Evolutionary conservation across 2,329 filamentous ascomycete species (phyloP), one percentile per base, ranked within the genome.

Genomic region (Colletotrichum filicis): DNA sequence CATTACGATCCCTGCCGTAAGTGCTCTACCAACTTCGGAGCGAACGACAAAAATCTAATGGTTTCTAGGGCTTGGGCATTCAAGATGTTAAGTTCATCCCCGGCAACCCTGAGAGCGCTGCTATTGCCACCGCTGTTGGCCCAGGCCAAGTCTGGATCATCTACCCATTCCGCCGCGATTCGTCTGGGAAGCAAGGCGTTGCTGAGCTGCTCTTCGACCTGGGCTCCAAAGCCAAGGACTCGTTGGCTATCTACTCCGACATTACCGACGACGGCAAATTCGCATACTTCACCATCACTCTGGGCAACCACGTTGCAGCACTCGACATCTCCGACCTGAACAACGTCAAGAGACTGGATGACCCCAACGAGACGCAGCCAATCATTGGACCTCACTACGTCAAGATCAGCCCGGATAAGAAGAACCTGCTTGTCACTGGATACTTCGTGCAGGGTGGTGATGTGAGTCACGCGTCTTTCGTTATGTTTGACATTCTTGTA

Each of bases 61-160:
- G 16, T 19, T 7, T 62, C 30, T n/a, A 84, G 81, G 88, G 89
- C 46, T 84, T 85, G 53, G 90, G 90, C 73, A 91, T 92, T 63
- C 89, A 92, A 77, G 90, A 92, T 74, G 87, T 92, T 77, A 92
- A 92, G 79, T 91, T 91, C 81, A 92, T 92, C 74, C 90, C 90
- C 1, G 87, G 88, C 9, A 89, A 92, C 83, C 78, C 82, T 7
- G 89, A 92, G 74, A 83, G 83, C 42, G 90, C 89, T 37, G 90
- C 89, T 12, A 82, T 92, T 28, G 89, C 90, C 9, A 91, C 89
- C 14, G 89, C 90, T 19, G 89, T 92, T 24, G 85, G 87, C 37
- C 85, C 87, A 3, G 90, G 89, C 11, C 85, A 91, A 76, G 88
- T 91, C 75, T 92, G 90, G 90, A 88, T 91, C 79, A 91, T 92